These are phyloP conservation scores for Debaryomyces fabryi DNA, from an alignment of 1,139 yeast genomes.

Conservation along the genomic window DNA sequence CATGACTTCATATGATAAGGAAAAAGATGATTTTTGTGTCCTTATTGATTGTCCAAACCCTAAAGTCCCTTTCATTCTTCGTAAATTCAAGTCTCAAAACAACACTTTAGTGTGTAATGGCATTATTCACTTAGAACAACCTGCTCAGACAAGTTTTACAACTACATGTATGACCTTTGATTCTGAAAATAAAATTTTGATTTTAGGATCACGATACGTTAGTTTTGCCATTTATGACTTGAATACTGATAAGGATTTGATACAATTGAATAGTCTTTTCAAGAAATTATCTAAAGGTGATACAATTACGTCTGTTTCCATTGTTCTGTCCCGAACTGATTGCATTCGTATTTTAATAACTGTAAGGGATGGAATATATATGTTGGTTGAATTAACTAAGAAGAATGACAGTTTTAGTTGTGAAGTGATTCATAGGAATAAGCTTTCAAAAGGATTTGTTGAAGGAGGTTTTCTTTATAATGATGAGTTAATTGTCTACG, in stretches of 20 bases:
- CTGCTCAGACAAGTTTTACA: slow-evolving; percentile 54
- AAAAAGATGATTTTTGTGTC: slow-evolving; percentile 31
- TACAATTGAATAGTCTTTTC: slow-evolving; percentile 35
- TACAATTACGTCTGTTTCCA: slow-evolving; percentile 61
- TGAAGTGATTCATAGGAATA: slow-evolving; percentile 58
- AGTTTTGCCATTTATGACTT: slow-evolving; percentile 61
- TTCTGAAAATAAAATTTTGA: slow-evolving; percentile 37
- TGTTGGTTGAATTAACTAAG: slow-evolving; percentile 30
- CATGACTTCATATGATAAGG: slow-evolving; percentile 30
- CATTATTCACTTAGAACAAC: slow-evolving; percentile 29
- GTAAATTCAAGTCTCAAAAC: slow-evolving; percentile 31
- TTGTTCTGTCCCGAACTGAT: slow-evolving; percentile 28
- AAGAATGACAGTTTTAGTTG: slow-evolving; percentile 19
- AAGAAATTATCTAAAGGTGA: slow-evolving; percentile 72
- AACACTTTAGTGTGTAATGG: slow-evolving; percentile 18
- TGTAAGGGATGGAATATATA: slow-evolving; percentile 67
- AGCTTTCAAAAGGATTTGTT: slow-evolving; percentile 71
- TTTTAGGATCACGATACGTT: slow-evolving; percentile 76
- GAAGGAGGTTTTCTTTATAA: slow-evolving; percentile 65
- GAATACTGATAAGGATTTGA: slow-evolving; percentile 15
- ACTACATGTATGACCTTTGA: slow-evolving; percentile 59
- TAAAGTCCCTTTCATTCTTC: slow-evolving; percentile 54
- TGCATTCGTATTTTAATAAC: slow-evolving; percentile 43
- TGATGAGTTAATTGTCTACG: slow-evolving; percentile 65
- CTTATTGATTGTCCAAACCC: slow-evolving; percentile 73